Percentiles rank a stretch among this genome's conserved stretches.
Conservation (phyloP, 768 basidiomycete genomes). For the Trametes villosa region DNA sequence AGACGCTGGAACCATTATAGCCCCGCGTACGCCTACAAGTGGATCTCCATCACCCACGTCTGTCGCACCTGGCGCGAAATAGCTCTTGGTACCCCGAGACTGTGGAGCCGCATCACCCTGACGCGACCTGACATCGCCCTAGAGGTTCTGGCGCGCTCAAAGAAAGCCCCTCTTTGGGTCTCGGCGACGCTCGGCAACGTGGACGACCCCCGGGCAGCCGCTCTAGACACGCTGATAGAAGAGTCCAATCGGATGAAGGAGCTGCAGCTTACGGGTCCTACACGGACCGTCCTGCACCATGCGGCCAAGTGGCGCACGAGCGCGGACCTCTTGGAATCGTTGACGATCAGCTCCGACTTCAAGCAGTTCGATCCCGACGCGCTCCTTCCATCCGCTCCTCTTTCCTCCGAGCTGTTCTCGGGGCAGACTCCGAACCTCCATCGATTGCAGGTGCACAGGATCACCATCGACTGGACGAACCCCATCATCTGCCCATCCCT, state of each 20-base stretch:
- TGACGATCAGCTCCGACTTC: neutral
- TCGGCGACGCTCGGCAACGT: neutral
- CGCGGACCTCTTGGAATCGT: neutral
- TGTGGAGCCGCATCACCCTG: constrained; percentile 17
- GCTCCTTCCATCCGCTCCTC: neutral
- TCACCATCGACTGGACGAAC: constrained; percentile 3
- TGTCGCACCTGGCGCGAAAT: constrained; percentile 15
- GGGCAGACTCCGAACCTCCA: constrained; percentile 1
- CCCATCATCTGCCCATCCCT: constrained; percentile 10
- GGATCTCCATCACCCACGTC: constrained; percentile 12
- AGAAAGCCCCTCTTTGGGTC: constrained; percentile 9
- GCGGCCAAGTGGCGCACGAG: neutral
- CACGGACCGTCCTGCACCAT: neutral
- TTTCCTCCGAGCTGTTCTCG: constrained; percentile 4
- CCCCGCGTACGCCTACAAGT: constrained; percentile 2
- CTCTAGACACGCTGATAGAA: neutral
- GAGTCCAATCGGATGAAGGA: constrained; percentile 4
- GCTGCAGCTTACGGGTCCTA: neutral
- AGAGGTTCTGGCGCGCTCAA: constrained; percentile 4
- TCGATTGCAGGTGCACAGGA: neutral
- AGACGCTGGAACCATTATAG: neutral
- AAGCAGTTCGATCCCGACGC: neutral
- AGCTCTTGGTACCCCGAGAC: constrained; percentile 6
- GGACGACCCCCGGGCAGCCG: neutral
- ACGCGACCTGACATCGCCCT: neutral